phyloP scores from a whole-genome alignment of 441 rosid genomes.

The Pelargonium australe region DNA sequence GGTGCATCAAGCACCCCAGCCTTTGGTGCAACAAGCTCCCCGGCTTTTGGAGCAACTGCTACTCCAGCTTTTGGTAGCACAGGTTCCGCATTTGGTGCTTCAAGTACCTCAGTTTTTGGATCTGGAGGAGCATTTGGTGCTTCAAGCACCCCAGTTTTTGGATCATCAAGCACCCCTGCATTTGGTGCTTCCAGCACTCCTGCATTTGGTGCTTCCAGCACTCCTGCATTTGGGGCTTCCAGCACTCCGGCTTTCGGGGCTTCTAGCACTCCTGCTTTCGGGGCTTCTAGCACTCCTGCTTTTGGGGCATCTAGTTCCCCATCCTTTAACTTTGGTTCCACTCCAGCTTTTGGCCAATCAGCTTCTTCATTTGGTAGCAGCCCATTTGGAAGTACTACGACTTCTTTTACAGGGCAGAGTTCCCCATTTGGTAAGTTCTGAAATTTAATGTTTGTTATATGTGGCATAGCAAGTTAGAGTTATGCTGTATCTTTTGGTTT shows the following conservation, averaged over 20 bases:
- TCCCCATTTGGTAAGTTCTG: conserved; percentile 54
- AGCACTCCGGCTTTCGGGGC: conserved; percentile 26
- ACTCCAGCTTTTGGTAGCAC: conserved; percentile 46
- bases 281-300: conserved; percentile 23
- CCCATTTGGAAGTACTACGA: conserved; percentile 45
- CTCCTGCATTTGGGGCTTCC: conserved; percentile 36
- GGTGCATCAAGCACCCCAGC: conserved; percentile 35
- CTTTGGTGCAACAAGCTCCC: conserved; percentile 41
- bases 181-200: conserved; percentile 39
- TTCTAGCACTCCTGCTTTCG: conserved; percentile 17
- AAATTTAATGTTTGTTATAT: conserved; percentile 5
- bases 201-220: conserved; percentile 33
- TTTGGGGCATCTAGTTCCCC: conserved; percentile 29
- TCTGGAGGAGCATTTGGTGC: conserved; percentile 34
- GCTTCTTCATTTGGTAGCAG: conserved; percentile 53
- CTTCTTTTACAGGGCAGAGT: conserved; percentile 65
- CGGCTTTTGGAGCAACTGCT: conserved; percentile 51
- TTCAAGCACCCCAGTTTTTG: conserved; percentile 35
- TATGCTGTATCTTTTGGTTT: conserved; percentile 5
- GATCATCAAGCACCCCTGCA: conserved; percentile 37
- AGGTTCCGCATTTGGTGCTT: conserved; percentile 42
- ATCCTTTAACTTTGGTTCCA: conserved; percentile 43
- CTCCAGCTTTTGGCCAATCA: conserved; percentile 69
- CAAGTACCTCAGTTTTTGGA: conserved; percentile 30
- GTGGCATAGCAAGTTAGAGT: conserved; percentile 11